phyloP scores from a whole-genome alignment of 2,329 filamentous ascomycete genomes.

The Blastomyces gilchristii region DNA sequence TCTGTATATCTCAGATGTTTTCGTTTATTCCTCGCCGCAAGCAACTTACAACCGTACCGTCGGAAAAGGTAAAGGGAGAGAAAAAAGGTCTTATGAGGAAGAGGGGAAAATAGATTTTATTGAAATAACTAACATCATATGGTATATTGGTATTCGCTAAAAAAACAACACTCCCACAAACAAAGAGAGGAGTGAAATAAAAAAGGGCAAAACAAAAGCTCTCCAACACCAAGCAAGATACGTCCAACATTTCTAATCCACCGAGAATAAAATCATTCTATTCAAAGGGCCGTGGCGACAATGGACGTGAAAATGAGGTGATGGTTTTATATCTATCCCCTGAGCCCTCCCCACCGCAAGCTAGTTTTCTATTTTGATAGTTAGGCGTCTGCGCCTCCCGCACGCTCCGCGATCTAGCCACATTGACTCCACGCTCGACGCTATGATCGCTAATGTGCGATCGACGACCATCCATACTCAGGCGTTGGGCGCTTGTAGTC shows the following conservation, averaged over 20 bases:
- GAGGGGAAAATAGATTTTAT: neutral
- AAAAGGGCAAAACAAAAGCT: neutral
- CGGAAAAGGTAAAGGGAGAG: neutral
- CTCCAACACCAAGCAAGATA: neutral
- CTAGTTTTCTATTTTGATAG: neutral
- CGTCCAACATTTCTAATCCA: neutral
- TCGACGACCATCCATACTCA: slow-evolving; percentile 3
- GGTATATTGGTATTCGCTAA: slow-evolving; percentile 2
- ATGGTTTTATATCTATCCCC: neutral
- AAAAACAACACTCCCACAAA: neutral
- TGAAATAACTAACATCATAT: neutral
- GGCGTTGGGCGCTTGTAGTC: neutral
- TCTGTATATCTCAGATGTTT: no score
- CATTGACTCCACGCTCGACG: neutral
- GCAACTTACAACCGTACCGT: neutral
- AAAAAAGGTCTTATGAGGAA: neutral
- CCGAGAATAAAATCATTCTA: neutral
- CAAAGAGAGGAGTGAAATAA: neutral
- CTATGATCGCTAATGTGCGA: slow-evolving; percentile 2
- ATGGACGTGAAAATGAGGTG: neutral
- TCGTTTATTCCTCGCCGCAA: no score
- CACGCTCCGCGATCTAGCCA: slow-evolving; percentile 1
- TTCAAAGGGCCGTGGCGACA: neutral
- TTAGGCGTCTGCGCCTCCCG: neutral
- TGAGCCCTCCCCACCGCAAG: neutral